Conservation (phyloP, 192 early-diverging fungal species). For the Geosiphon pyriformis region DNA sequence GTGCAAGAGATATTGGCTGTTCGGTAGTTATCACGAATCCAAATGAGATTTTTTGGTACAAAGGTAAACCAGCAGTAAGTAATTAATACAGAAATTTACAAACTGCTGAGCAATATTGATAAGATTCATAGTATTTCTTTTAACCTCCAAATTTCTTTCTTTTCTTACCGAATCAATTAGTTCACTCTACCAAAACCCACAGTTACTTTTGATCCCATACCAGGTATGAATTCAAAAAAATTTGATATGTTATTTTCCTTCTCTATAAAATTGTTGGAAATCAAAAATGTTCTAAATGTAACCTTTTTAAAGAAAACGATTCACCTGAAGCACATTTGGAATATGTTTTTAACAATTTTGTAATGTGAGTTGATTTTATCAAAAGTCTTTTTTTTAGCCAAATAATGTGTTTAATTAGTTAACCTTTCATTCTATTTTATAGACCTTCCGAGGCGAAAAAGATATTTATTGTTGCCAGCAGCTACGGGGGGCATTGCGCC, state of each 20-base stretch:
- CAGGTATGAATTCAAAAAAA: background rate
- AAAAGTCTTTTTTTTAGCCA: background rate
- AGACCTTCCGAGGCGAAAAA: conserved; percentile 19
- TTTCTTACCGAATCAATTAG: background rate
- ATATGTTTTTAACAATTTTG: conserved; percentile 18
- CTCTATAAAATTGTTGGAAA: background rate
- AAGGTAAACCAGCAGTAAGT: conserved; percentile 17
- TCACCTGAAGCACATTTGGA: conserved; percentile 9
- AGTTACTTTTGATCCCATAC: background rate
- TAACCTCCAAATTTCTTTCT: background rate
- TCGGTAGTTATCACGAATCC: conserved; percentile 19
- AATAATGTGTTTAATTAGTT: background rate
- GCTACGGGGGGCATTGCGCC: conserved; percentile 23
- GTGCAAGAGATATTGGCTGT: conserved; percentile 11
- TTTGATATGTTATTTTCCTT: background rate
- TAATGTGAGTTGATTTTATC: conserved; percentile 14
- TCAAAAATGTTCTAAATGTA: background rate
- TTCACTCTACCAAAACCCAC: conserved; percentile 8
- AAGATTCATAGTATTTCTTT: background rate
- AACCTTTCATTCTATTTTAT: background rate
- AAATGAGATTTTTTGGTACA: conserved; percentile 24
- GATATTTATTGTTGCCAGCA: conserved; percentile 21
- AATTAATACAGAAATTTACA: background rate
- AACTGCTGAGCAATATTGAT: background rate
- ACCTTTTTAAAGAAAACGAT: conserved; percentile 5